phyloP scores from a whole-genome alignment of 768 basidiomycete genomes.

The Lyophyllum semitale region DNA sequence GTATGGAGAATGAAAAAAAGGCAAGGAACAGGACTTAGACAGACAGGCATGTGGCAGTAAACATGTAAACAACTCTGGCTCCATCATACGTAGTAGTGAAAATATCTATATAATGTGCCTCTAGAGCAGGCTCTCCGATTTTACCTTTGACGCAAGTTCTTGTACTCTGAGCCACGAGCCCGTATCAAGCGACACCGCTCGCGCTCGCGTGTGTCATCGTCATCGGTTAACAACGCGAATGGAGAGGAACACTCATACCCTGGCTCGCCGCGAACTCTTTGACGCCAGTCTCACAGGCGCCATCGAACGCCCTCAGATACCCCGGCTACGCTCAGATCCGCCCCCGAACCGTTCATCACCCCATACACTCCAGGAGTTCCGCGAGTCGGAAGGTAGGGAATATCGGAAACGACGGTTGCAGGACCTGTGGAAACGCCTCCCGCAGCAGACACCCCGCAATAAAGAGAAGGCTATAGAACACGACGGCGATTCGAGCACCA shows the following conservation, averaged over 20 bases:
- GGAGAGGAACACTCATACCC: constrained; percentile 23
- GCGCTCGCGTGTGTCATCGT: constrained; percentile 4
- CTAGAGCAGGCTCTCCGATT: constrained; percentile 37
- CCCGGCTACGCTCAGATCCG: constrained; percentile 59
- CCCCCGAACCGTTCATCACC: constrained; percentile 40
- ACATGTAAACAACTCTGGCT: constrained; percentile 19
- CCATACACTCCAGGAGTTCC: constrained; percentile 63
- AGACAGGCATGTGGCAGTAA: constrained; percentile 2
- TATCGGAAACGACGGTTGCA: constrained; percentile 60
- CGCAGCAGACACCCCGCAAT: constrained; percentile 23
- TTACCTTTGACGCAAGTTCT: not conserved
- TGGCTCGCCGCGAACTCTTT: constrained; percentile 51
- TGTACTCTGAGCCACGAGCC: constrained; percentile 14
- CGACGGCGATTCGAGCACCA: constrained; percentile 8
- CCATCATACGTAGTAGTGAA: constrained; percentile 13
- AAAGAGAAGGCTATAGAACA: constrained; percentile 9
- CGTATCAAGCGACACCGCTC: constrained; percentile 11
- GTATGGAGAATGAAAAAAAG: not conserved
- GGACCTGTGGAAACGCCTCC: constrained; percentile 65
- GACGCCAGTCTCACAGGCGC: constrained; percentile 55
- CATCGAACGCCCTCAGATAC: constrained; percentile 56
- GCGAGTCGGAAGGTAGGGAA: constrained; percentile 61
- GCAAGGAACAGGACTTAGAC: not conserved
- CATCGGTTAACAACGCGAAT: constrained; percentile 16
- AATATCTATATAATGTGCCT: constrained; percentile 28